These are phyloP conservation scores for Cyberlindnera americana DNA, from an alignment of 805 yeast species.

Conservation along the genomic window DNA sequence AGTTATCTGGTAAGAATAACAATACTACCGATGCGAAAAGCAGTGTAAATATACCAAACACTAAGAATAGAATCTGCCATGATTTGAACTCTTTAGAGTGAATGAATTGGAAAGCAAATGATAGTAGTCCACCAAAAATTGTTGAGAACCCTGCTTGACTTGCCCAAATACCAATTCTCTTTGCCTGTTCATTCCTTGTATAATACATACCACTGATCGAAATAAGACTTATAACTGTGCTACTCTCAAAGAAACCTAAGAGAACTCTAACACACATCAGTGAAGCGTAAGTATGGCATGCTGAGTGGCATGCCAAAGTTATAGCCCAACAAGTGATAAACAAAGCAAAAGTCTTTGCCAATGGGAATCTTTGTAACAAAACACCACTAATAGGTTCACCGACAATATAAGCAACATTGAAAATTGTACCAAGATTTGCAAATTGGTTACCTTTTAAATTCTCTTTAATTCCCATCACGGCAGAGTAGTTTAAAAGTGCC, in stretches of 20 bases:
- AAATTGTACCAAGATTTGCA: conserved; percentile 49
- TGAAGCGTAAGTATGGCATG: conserved; percentile 47
- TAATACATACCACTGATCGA: conserved; percentile 59
- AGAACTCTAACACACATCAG: conserved; percentile 49
- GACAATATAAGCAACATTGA: conserved; percentile 47
- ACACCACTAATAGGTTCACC: conserved; percentile 46
- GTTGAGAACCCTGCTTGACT: conserved; percentile 49
- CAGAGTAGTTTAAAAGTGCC: conserved; percentile 52
- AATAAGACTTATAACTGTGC: conserved; percentile 52
- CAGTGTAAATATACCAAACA: conserved; percentile 50
- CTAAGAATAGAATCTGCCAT: conserved; percentile 57
- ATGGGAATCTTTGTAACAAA: conserved; percentile 47
- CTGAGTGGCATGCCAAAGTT: conserved; percentile 44
- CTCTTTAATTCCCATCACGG: conserved; percentile 58
- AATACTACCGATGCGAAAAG: conserved; percentile 42
- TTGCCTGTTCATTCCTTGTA: conserved; percentile 46
- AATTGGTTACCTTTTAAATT: conserved; percentile 46
- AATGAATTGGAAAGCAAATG: conserved; percentile 52
- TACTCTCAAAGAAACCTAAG: conserved; percentile 49
- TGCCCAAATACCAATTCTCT: conserved; percentile 51
- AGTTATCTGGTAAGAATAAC: conserved; percentile 47
- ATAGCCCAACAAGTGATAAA: conserved; percentile 50
- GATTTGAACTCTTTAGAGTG: conserved; percentile 36
- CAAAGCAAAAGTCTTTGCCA: conserved; percentile 44
- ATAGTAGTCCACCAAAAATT: conserved; percentile 41